Evolutionary conservation across 345 rosid genomes (phyloP), one percentile per base, ranked within the genome.

Genomic region (Draba incana): DNA sequence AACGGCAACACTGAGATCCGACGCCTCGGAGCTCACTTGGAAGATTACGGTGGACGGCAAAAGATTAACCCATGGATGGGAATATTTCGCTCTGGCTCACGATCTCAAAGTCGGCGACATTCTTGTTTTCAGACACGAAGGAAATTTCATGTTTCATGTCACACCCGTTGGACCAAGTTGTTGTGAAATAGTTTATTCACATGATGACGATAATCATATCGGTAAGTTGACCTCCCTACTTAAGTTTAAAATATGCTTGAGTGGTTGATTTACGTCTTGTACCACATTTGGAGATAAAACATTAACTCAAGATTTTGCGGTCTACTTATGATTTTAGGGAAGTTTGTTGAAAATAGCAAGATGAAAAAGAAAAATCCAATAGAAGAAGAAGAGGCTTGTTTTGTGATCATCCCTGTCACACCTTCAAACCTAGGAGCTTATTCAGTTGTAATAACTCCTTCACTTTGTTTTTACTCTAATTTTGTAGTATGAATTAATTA

Each of bases 71-170:
- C 8, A 58, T 5, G 64, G 64, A 23, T 58, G 64, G 49, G 35
- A 41, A 12, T 0, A 58, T 9, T 41, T 58, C 20, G 64, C 45
- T 0, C 6, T 6, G 15, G 35, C 16, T 58, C 64, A 58, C 35
- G 9, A 13, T 42, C 64, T 58, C 28, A 9, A 25, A 10, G 49
- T 58, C 2, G 64, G 49, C 7, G 64, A 58, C 37, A 4, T 58
- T 58, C 20, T 58, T 6, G 16, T 41, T 41, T 58, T 58, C 49
- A 41, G 48, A 41, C 48, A 58, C 35, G 28, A 41, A 41, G 64
- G 64, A 1, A 23, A 41, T 25, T 16, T 59, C 33, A 8, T 59
- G 49, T 42, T 59, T 41, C 64, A 59, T 42, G 49, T 41, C 49
- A 41, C 35, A 6, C 12, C 10, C 27, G 20, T 57, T 2, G 31